Percentiles rank a stretch among this genome's conserved stretches.
These are phyloP conservation scores for Rhizopogon vulgaris DNA, from an alignment of 768 basidiomycete species.

Conservation along the genomic window DNA sequence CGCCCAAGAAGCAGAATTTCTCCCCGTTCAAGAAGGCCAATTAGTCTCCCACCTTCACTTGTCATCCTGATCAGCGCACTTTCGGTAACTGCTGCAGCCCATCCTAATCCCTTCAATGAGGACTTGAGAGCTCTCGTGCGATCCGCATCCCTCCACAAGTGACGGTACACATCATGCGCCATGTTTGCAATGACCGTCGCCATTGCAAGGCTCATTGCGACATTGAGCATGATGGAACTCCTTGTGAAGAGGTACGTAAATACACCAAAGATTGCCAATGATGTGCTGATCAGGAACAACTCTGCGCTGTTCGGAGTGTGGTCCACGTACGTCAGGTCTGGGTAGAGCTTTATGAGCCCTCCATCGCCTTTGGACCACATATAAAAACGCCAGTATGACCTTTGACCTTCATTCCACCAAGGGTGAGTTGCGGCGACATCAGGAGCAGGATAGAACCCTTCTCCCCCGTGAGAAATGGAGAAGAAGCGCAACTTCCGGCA, in stretches of 20 bases:
- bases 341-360: constrained; percentile 40
- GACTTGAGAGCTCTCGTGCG: constrained; percentile 28
- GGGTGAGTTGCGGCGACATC: constrained; percentile 47
- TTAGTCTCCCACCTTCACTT: constrained; percentile 42
- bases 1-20: constrained; percentile 32
- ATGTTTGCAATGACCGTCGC: constrained; percentile 36
- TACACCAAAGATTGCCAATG: constrained; percentile 9
- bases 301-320: constrained; percentile 46
- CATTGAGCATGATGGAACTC: constrained; percentile 2
- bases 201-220: constrained; percentile 18
- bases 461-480: constrained; percentile 26
- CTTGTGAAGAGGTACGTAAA: constrained; percentile 11
- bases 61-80: constrained; percentile 45
- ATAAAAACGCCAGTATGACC: constrained; percentile 47
- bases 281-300: constrained; percentile 25
- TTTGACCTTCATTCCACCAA: constrained; percentile 45
- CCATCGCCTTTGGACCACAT: constrained; percentile 59
- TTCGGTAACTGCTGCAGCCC: constrained; percentile 40
- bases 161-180: constrained; percentile 43
- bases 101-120: constrained; percentile 27
- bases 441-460: constrained; percentile 45
- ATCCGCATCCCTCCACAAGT: constrained; percentile 36
- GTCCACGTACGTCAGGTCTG: constrained; percentile 40
- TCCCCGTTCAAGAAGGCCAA: constrained; percentile 38
- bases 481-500: constrained; percentile 40